These are phyloP conservation scores for Sextonia rubra DNA, from an alignment of 164 flowering plant species.

Conservation along the genomic window DNA sequence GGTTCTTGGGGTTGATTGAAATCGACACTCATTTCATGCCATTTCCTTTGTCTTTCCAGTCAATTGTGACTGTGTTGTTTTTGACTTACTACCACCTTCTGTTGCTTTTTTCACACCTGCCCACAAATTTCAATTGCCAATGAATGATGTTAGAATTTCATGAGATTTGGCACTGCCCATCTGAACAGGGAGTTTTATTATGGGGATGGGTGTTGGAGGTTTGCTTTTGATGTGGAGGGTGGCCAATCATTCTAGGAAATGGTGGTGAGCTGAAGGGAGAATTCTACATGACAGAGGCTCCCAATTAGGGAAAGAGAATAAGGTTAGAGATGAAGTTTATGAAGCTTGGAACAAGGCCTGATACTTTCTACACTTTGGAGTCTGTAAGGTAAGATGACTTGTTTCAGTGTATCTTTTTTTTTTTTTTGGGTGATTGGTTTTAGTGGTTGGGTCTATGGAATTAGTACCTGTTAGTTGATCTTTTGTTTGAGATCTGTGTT, in stretches of 20 bases:
- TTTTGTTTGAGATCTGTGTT: background rate
- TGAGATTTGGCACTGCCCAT: background rate
- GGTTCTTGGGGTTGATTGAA: background rate
- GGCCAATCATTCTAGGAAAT: background rate
- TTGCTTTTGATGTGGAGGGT: background rate
- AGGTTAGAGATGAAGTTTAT: conserved; percentile 81
- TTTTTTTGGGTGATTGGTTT: no score
- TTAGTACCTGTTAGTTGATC: background rate
- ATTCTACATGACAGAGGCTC: background rate
- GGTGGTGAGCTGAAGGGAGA: background rate
- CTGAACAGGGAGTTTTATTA: no score
- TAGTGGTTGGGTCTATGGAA: background rate
- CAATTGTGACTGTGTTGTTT: background rate
- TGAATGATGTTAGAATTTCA: background rate
- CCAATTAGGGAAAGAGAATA: background rate
- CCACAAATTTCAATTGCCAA: background rate
- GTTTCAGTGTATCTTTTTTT: background rate
- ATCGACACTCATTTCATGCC: background rate
- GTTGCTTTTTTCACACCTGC: background rate
- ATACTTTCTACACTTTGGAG: conserved; percentile 78
- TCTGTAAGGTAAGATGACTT: conserved; percentile 60
- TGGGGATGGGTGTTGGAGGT: background rate
- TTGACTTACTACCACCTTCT: background rate
- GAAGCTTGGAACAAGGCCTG: conserved; percentile 96
- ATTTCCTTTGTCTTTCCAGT: background rate